A percentile compares a stretch with the other conserved stretches of the same genome.
These are phyloP conservation scores for Zalaria sp. DNA, from an alignment of 2,329 filamentous ascomycete genomes.

Conservation along the genomic window DNA sequence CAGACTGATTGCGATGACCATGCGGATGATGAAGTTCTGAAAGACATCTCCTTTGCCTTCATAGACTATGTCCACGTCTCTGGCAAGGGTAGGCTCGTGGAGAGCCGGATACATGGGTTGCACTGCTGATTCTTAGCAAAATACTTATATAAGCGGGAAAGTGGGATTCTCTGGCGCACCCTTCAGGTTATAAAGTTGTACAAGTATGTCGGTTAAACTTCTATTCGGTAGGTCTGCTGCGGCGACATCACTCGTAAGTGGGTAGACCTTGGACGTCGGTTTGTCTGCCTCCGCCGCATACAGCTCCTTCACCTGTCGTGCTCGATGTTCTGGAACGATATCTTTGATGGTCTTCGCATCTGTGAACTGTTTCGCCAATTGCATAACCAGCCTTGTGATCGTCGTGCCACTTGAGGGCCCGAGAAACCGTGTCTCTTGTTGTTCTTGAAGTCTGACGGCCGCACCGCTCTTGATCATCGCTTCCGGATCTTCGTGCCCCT, in stretches of 20 bases:
- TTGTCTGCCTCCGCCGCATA: constrained; percentile 50
- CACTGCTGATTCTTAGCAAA: constrained; percentile 35
- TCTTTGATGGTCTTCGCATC: constrained; percentile 85
- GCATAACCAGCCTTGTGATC: constrained; percentile 90
- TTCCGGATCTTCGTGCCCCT: constrained; percentile 58
- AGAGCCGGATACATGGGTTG: constrained; percentile 79
- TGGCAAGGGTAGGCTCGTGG: constrained; percentile 66
- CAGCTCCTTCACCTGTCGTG: constrained; percentile 55
- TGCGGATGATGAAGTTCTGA: constrained; percentile 74
- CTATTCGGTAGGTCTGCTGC: constrained; percentile 62
- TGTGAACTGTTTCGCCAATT: constrained; percentile 87
- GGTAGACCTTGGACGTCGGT: constrained; percentile 68
- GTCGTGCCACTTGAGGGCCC: constrained; percentile 91
- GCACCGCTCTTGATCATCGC: constrained; percentile 78
- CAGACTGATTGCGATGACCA: constrained; percentile 89
- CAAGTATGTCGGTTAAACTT: constrained; percentile 59
- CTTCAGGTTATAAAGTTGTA: constrained; percentile 78
- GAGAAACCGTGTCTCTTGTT: constrained; percentile 79
- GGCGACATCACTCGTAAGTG: constrained; percentile 73
- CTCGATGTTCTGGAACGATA: constrained; percentile 63
- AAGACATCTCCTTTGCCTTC: constrained; percentile 57
- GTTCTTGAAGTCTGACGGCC: constrained; percentile 69
- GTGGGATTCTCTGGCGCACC: constrained; percentile 34
- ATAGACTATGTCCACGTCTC: constrained; percentile 71
- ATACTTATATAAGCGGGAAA: constrained; percentile 5